Evolutionary conservation across 2,329 filamentous ascomycete genomes (phyloP).

Genomic region (Aspergillus neotritici): DNA sequence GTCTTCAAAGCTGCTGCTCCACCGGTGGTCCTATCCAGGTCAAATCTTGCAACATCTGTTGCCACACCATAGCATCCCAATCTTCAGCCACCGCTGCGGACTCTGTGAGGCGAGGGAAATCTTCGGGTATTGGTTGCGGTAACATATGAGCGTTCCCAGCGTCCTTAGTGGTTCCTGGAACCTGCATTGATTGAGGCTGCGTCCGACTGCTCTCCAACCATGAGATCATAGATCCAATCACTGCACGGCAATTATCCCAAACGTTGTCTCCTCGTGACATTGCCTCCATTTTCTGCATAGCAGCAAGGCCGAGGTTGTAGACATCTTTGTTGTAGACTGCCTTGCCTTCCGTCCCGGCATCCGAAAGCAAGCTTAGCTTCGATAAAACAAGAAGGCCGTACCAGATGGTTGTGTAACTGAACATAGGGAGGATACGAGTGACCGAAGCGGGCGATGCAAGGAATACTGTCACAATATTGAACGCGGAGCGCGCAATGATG

Average conservation of each 20-base stretch:
- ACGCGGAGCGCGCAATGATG: background rate
- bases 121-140: background rate
- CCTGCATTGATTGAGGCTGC: background rate
- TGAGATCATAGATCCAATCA: background rate
- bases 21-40: constrained; percentile 4
- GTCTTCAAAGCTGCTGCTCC: constrained; percentile 3
- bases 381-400: constrained; percentile 5
- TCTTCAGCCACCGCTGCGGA: background rate
- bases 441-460: background rate
- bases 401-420: constrained; percentile 2
- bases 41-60: constrained; percentile 8
- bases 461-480: constrained; percentile 1
- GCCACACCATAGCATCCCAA: constrained; percentile 7
- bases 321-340: background rate
- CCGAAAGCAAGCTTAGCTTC: constrained; percentile 3
- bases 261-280: background rate
- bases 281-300: constrained; percentile 1
- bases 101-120: background rate
- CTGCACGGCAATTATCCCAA: background rate
- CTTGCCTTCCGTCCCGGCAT: background rate
- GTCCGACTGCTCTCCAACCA: constrained; percentile 1
- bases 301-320: constrained; percentile 1
- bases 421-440: background rate
- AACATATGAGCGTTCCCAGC: background rate
- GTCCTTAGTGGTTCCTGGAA: background rate